Percentiles rank a stretch among this genome's conserved stretches.
Evolutionary conservation across 345 rosid genomes (phyloP).

Genomic region (Garcia nutans): DNA sequence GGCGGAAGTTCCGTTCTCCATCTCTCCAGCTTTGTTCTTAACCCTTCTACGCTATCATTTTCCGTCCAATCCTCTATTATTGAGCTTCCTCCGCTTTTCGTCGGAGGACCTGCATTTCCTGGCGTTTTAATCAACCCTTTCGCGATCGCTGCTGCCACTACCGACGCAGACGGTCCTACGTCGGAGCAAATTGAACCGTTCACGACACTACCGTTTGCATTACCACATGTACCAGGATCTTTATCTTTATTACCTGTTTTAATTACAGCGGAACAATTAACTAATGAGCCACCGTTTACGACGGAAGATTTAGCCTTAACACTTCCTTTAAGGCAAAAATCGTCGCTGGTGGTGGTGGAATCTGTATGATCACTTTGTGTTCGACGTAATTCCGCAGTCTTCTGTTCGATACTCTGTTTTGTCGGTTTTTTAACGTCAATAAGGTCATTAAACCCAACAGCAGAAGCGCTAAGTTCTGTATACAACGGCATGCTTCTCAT

Average conservation of each 20-base stretch:
- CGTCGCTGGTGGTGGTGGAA: conserved; percentile 33
- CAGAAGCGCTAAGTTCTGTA: conserved; percentile 41
- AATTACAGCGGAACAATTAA: neutral
- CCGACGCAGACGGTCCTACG: conserved; percentile 91
- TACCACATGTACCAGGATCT: neutral
- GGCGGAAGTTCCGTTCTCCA: conserved; percentile 67
- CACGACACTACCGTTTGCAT: conserved; percentile 51
- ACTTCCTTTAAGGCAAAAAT: neutral
- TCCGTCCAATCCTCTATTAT: conserved; percentile 55
- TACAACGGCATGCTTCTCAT: conserved; percentile 81
- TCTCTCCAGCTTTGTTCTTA: conserved; percentile 59
- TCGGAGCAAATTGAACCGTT: conserved; percentile 64
- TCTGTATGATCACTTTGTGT: conserved; percentile 68
- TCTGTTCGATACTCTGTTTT: conserved; percentile 19
- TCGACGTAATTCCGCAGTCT: conserved; percentile 45
- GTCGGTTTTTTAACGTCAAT: conserved; percentile 12
- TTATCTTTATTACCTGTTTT: neutral
- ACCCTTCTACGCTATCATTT: conserved; percentile 45
- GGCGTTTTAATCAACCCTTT: conserved; percentile 63
- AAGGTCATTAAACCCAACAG: conserved; percentile 17
- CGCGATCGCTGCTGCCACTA: conserved; percentile 94
- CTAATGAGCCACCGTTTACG: conserved; percentile 18
- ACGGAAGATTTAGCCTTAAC: neutral
- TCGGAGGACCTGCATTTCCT: conserved; percentile 18
- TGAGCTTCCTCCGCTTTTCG: conserved; percentile 38